These are phyloP conservation scores for Nothomitra cinnamomea DNA, from an alignment of 2,329 filamentous ascomycete species.

Conservation along the genomic window DNA sequence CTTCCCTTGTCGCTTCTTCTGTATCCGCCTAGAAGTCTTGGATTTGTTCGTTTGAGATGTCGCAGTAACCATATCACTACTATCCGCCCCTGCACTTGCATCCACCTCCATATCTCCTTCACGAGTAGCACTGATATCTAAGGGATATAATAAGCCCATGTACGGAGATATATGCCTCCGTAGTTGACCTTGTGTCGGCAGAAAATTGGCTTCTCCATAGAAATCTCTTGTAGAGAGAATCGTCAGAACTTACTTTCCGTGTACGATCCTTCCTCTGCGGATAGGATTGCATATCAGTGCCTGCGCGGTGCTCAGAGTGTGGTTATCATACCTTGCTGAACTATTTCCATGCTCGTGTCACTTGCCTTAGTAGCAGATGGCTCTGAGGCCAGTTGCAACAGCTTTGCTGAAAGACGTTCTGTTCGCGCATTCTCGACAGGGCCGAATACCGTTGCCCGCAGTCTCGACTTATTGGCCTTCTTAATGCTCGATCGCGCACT, in stretches of 20 bases:
- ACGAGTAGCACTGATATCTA: neutral
- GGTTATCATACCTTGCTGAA: slow-evolving; percentile 19
- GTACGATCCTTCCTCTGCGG: neutral
- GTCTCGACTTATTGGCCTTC: slow-evolving; percentile 68
- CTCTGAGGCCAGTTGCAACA: slow-evolving; percentile 63
- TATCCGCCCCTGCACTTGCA: neutral
- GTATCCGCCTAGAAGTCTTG: neutral
- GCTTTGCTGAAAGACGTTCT: slow-evolving; percentile 69
- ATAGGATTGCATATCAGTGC: neutral
- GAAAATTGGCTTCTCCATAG: no score
- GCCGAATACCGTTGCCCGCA: slow-evolving; percentile 70
- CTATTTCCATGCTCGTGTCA: slow-evolving; percentile 21
- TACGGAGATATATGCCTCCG: neutral
- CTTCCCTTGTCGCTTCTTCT: slow-evolving; percentile 4
- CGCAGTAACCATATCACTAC: no score
- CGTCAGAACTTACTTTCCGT: neutral
- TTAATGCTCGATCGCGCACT: slow-evolving; percentile 59
- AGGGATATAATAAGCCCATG: neutral
- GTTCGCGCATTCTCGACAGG: slow-evolving; percentile 65
- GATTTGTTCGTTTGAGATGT: neutral
- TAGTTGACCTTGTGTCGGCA: no score
- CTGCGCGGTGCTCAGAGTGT: neutral
- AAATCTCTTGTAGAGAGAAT: neutral
- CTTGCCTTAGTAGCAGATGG: slow-evolving; percentile 46
- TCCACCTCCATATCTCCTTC: slow-evolving; percentile 4